Base-by-base conservation (phyloP, 331 rosid species). In the Saraca asoca region DNA sequence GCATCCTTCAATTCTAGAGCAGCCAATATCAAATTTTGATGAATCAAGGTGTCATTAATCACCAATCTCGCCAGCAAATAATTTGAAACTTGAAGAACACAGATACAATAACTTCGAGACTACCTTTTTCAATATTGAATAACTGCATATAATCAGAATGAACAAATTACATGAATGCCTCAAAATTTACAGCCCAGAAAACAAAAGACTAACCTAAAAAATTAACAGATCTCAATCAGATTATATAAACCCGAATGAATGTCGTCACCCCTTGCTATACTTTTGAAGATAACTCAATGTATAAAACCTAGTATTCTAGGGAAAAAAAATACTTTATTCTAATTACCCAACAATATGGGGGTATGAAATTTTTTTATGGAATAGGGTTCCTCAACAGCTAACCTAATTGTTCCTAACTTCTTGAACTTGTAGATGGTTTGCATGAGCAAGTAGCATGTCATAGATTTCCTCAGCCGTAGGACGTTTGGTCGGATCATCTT, bases 391-490 rank as follows among this genome's bases (percentile, higher is more conserved):
- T 35, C 64, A 75, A 42, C 43, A 52, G n/a, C 71, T 77, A 62
- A 73, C 42, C 82, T 75, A 73, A 62, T 70, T 73, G 65, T 66
- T 73, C 57, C 78, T 63, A 68, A 62, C 70, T 60, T 79, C 65
- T 70, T 75, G 63, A 64, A 58, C 75, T 51, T 61, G 82, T 24
- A 57, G 34, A n/a, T 76, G 38, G 68, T 55, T 61, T 34, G 82
- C 56, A 16, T 65, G 86, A 18, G 68, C 78, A 14, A 80, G 68
- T 71, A 94, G 62, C 82, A 75, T 71, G 71, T 85, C 75, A 62
- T 85, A 62, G 71, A 94, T 87, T 72, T 83, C 77, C 68, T 88
- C 73, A 42, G 96, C 97, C 0, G 92, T 75, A 11, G 96, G 99
- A 12, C 97, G 89, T 48, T 83, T 82, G 4, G 16, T 57, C 2